These are phyloP conservation scores for Schizonepeta tenuifolia DNA, from an alignment of 257 asterid genomes.

Conservation along the genomic window DNA sequence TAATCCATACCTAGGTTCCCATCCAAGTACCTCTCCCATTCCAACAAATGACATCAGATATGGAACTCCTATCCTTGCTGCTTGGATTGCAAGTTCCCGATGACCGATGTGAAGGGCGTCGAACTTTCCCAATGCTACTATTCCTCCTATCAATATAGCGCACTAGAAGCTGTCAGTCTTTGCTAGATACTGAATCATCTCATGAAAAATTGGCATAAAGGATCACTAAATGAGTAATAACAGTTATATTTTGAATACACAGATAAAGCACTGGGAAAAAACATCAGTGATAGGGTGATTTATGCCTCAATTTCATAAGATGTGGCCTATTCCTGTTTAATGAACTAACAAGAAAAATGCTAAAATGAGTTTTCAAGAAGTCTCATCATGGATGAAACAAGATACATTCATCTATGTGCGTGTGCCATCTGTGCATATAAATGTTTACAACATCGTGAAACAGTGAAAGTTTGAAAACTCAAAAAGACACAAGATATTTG, in stretches of 20 bases:
- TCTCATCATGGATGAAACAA: background rate
- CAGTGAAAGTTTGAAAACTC: background rate
- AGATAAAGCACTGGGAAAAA: background rate
- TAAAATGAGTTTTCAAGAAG: background rate
- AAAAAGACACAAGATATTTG: background rate
- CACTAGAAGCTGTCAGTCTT: conserved; percentile 25
- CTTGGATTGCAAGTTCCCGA: conserved; percentile 96
- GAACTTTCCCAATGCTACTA: conserved; percentile 95
- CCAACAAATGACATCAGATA: conserved; percentile 85
- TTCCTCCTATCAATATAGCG: conserved; percentile 61
- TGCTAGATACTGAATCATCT: conserved; percentile 18
- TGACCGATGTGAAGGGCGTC: conserved; percentile 99
- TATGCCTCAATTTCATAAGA: background rate
- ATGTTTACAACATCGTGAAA: background rate
- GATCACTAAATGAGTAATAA: background rate
- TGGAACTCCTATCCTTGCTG: conserved; percentile 81
- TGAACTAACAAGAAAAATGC: background rate
- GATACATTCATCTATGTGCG: background rate
- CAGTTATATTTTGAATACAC: background rate
- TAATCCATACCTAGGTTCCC: conserved; percentile 83
- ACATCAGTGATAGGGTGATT: conserved; percentile 15
- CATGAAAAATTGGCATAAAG: background rate
- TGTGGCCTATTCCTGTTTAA: background rate
- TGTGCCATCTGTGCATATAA: background rate
- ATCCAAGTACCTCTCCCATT: conserved; percentile 93